Percentiles rank a stretch among this genome's conserved stretches.
phyloP scores from a whole-genome alignment of 2,329 filamentous ascomycete genomes.

The Arthrinium phaeospermum region DNA sequence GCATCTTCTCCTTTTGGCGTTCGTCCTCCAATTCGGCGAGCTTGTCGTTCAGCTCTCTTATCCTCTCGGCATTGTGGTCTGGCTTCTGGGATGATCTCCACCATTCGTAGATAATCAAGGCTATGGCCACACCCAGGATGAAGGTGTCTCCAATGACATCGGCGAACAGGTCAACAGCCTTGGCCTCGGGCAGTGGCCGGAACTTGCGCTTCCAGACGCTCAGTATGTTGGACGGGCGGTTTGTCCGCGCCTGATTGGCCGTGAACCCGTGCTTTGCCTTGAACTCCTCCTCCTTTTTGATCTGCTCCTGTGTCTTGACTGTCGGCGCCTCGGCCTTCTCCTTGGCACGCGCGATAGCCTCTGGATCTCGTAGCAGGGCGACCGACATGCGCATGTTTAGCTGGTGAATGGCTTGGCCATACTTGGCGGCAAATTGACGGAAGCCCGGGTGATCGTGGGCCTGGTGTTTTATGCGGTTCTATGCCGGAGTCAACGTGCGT shows the following conservation, averaged over 20 bases:
- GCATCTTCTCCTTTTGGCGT: slow-evolving; percentile 53
- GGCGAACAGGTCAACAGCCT: slow-evolving; percentile 71
- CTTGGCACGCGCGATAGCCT: slow-evolving; percentile 63
- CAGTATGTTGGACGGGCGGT: slow-evolving; percentile 37
- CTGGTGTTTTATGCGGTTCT: slow-evolving; percentile 71
- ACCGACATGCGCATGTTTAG: slow-evolving; percentile 70
- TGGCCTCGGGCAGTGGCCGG: slow-evolving; percentile 65
- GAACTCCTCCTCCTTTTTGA: slow-evolving; percentile 57
- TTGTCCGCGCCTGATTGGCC: slow-evolving; percentile 34
- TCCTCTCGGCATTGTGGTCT: slow-evolving; percentile 59
- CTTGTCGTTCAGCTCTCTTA: slow-evolving; percentile 54
- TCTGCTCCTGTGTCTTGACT: slow-evolving; percentile 68
- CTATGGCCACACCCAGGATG: slow-evolving; percentile 63
- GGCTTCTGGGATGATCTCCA: slow-evolving; percentile 65
- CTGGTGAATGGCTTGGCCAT: slow-evolving; percentile 69
- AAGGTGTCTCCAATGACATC: slow-evolving; percentile 69
- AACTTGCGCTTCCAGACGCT: slow-evolving; percentile 69
- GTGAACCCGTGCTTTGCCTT: slow-evolving; percentile 49
- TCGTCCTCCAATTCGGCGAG: slow-evolving; percentile 55
- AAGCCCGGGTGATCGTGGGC: slow-evolving; percentile 69
- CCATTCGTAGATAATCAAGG: slow-evolving; percentile 66
- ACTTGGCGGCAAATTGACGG: slow-evolving; percentile 63
- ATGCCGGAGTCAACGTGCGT: slow-evolving; percentile 20
- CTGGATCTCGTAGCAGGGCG: slow-evolving; percentile 61
- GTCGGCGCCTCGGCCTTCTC: slow-evolving; percentile 69